phyloP scores from a whole-genome alignment of 2,329 filamentous ascomycete species.

The Epichloe glyceriae region DNA sequence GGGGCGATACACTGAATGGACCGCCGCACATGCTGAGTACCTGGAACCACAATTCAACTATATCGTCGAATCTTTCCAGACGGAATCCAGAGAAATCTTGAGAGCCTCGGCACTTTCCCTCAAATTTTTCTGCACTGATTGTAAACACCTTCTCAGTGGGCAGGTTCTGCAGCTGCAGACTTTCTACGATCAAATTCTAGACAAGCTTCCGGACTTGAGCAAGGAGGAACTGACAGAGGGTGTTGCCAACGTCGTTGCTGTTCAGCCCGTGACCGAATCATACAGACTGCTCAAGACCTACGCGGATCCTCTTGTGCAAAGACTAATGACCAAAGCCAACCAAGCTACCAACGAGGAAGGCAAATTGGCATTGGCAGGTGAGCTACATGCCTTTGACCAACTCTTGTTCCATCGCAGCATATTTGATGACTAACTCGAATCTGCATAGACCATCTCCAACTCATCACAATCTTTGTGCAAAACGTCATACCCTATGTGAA shows the following conservation, averaged over 20 bases:
- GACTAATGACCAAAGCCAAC: slow-evolving; percentile 78
- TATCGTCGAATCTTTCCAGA: slow-evolving; percentile 85
- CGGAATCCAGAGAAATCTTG: slow-evolving; percentile 79
- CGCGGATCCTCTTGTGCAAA: slow-evolving; percentile 77
- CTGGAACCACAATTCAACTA: slow-evolving; percentile 89
- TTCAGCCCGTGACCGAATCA: slow-evolving; percentile 66
- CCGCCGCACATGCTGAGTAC: slow-evolving; percentile 81
- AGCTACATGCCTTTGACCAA: slow-evolving; percentile 12
- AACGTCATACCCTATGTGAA: slow-evolving; percentile 61
- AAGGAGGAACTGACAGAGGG: slow-evolving; percentile 96
- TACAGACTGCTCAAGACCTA: slow-evolving; percentile 83
- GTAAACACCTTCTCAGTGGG: slow-evolving; percentile 69
- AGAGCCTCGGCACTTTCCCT: slow-evolving; percentile 86
- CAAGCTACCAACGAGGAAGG: slow-evolving; percentile 69
- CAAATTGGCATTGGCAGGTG: slow-evolving; percentile 76
- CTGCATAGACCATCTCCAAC: slow-evolving; percentile 64
- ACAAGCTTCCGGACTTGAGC: slow-evolving; percentile 71
- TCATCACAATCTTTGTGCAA: slow-evolving; percentile 85
- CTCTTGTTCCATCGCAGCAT: not conserved
- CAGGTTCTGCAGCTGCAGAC: slow-evolving; percentile 78
- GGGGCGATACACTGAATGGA: slow-evolving; percentile 96
- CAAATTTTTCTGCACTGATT: slow-evolving; percentile 95
- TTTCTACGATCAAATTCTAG: slow-evolving; percentile 84
- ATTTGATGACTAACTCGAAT: not conserved
- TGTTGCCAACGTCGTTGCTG: slow-evolving; percentile 81